Percentiles rank a stretch among this genome's conserved stretches.
phyloP scores from a whole-genome alignment of 345 rosid genomes.

The Aurinia saxatilis region DNA sequence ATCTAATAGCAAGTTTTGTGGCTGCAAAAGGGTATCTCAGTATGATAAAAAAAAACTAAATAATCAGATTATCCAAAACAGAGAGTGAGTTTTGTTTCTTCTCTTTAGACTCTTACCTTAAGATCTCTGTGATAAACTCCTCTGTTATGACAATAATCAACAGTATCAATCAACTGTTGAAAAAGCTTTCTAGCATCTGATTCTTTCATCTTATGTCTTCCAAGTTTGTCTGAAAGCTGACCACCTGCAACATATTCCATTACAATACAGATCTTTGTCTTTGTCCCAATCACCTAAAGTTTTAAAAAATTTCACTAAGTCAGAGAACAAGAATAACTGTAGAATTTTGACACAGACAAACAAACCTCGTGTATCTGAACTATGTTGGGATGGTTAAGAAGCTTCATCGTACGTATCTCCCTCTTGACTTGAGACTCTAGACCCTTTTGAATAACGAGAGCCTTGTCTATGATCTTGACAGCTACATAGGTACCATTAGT shows the following conservation, averaged over 20 bases:
- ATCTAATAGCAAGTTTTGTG: slow-evolving; percentile 78
- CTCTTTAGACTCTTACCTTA: slow-evolving; percentile 39
- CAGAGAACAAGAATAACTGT: background rate
- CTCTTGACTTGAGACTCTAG: slow-evolving; percentile 73
- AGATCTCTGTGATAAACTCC: slow-evolving; percentile 92
- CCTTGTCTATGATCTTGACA: slow-evolving; percentile 75
- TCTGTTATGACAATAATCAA: slow-evolving; percentile 73
- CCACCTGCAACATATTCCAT: slow-evolving; percentile 88
- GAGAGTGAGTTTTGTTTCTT: background rate
- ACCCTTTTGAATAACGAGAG: slow-evolving; percentile 57
- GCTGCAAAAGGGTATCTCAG: slow-evolving; percentile 35
- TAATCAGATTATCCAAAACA: background rate
- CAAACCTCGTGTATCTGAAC: slow-evolving; percentile 74
- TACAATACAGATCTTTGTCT: slow-evolving; percentile 75
- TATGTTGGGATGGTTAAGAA: slow-evolving; percentile 73
- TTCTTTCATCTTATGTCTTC: slow-evolving; percentile 52
- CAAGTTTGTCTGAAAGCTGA: slow-evolving; percentile 80
- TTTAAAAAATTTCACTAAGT: background rate
- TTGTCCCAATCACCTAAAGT: slow-evolving; percentile 74
- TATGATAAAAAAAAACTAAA: background rate
- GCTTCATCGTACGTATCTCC: slow-evolving; percentile 88
- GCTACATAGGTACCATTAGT: slow-evolving; percentile 51
- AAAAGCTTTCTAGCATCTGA: slow-evolving; percentile 68
- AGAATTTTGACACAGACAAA: background rate
- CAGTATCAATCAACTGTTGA: slow-evolving; percentile 84